A percentile compares a stretch with the other conserved stretches of the same genome.
Conservation (phyloP, 306 rosid genomes). For the Potentilla sterilis region DNA sequence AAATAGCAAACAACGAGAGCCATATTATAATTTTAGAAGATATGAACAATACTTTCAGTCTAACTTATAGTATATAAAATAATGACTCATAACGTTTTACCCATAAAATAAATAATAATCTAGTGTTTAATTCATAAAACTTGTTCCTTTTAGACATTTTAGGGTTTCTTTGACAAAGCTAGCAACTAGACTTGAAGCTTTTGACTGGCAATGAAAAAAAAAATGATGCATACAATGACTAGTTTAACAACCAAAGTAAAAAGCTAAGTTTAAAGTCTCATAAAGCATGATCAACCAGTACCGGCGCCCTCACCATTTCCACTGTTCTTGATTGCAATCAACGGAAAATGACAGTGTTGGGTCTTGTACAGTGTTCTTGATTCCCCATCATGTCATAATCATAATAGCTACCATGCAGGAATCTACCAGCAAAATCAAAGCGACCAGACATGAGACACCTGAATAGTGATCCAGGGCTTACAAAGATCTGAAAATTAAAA, state of each 20-base stretch:
- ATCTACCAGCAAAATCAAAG: neutral
- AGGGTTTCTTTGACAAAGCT: no score
- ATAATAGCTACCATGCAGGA: neutral
- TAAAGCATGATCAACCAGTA: neutral
- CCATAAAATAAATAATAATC: no score
- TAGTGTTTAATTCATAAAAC: no score
- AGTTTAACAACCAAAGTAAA: neutral
- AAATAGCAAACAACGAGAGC: no score
- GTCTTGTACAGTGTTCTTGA: neutral
- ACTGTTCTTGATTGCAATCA: neutral
- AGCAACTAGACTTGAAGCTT: no score
- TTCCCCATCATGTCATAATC: constrained; percentile 13
- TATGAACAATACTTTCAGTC: no score
- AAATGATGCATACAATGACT: no score
- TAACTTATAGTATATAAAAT: no score
- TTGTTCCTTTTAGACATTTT: no score
- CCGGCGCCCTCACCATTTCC: neutral
- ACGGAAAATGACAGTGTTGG: neutral
- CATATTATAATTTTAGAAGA: no score
- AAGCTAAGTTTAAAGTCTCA: neutral
- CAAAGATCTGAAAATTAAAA: neutral
- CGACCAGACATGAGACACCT: neutral
- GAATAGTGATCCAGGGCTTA: neutral
- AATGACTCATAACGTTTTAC: no score
- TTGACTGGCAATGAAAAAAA: no score